Percentiles rank a stretch among this genome's conserved stretches.
Evolutionary conservation across 257 asterid species (phyloP).

Genomic region (Fraxinus quadrangulata): DNA sequence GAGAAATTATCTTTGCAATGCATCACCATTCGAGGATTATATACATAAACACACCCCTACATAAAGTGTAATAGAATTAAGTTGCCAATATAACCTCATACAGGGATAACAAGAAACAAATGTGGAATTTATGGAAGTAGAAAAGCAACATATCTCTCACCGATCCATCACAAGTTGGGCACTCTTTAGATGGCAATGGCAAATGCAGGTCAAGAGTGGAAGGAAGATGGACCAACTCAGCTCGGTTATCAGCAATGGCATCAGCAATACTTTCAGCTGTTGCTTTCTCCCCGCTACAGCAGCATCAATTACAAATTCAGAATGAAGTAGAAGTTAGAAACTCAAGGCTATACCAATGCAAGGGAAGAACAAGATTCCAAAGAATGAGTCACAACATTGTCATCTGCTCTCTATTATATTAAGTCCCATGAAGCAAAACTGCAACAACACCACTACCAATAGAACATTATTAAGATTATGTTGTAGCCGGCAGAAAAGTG

Average conservation of each 20-base stretch:
- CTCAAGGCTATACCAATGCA: background rate
- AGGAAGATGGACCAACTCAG: constrained; percentile 93
- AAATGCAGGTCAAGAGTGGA: constrained; percentile 66
- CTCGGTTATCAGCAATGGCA: constrained; percentile 89
- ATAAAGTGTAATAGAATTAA: background rate
- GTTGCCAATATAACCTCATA: constrained; percentile 20
- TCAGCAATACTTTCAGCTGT: constrained; percentile 86
- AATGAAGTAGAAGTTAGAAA: background rate
- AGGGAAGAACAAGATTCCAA: background rate
- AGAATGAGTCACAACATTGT: constrained; percentile 7
- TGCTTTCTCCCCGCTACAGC: constrained; percentile 88
- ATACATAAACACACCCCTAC: constrained; percentile 10
- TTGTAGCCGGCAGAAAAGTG: background rate
- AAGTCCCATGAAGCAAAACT: background rate
- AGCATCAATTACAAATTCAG: constrained; percentile 22
- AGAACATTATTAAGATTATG: constrained; percentile 15
- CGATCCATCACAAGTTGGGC: constrained; percentile 88
- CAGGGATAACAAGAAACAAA: constrained; percentile 16
- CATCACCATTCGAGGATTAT: constrained; percentile 18
- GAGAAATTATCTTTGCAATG: constrained; percentile 13
- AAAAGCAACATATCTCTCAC: constrained; percentile 48
- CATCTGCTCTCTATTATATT: background rate
- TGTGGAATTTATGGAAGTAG: constrained; percentile 5
- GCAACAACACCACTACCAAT: background rate
- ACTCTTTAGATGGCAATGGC: constrained; percentile 86